Base-by-base conservation (phyloP, 23 red algal species). In the Gracilaria domingensis region DNA sequence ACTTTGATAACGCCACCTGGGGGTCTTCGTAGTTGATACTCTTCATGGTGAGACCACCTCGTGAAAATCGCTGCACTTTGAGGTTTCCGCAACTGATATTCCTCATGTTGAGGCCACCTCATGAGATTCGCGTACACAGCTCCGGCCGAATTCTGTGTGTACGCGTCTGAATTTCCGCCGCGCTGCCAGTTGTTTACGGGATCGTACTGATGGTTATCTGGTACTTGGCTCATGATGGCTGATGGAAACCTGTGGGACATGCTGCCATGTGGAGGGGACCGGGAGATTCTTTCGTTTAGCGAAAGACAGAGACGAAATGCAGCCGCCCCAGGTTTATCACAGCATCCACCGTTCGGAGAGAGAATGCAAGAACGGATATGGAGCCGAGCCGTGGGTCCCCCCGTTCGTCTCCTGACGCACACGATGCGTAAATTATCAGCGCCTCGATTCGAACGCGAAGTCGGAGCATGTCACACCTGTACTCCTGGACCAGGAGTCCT, bases 191-290 rank as follows among this genome's bases (percentile, higher is more conserved):
- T 77, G 42, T 7, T 28, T 26, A 24, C 40, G 0, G 72, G 72
- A 50, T 77, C 72, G 72, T 77, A 77, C 20, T 48, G 72, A 8
- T 50, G 40, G 13, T 51, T n/a, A 8, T 26, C 38, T 45, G 72
- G 45, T 51, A 24, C 5, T 18, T 74, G 69, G 69, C 28, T 77
- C 72, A 77, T 77, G 39, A 77, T 77, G 3, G 28, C 23, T 29
- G 39, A 37, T 0, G 42, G 23, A 77, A 16, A 51, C 24, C 40
- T 5, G 8, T 77, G 20, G 38, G 21, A 77, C 40, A 77, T 45
- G 11, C 18, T 77, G 72, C 42, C 72, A 50, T 77, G 9, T 1
- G 72, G 51, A 14, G 51, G 51, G 17, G 51, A 55, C 4, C 9
- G 14, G 51, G 51, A 2, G 9, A 18, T 17, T 55, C 13, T 18